Evolutionary conservation across 306 rosid species (phyloP).

Genomic region (Datisca glomerata): DNA sequence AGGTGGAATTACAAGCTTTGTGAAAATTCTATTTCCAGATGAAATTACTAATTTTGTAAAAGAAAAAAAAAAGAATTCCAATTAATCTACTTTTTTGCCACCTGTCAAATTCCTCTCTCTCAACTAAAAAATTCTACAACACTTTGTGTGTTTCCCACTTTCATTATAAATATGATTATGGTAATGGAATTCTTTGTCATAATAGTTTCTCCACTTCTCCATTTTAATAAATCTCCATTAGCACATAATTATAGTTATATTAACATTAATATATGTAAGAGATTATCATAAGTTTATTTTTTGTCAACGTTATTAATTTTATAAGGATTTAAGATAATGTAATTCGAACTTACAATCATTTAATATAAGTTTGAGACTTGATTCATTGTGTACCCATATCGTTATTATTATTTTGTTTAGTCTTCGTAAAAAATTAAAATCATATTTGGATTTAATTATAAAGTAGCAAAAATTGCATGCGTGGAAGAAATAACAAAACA

Average conservation of each 20-base stretch:
- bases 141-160: slow-evolving; percentile 37
- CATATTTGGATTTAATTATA: too few relatives aligned
- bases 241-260: slow-evolving; percentile 2
- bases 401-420: too few relatives aligned
- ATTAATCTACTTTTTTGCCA: slow-evolving; percentile 33
- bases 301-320: neutral
- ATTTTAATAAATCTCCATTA: slow-evolving; percentile 8
- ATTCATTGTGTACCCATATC: neutral
- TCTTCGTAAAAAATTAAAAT: too few relatives aligned
- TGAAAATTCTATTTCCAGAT: slow-evolving; percentile 30
- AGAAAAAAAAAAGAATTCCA: too few relatives aligned
- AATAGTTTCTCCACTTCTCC: slow-evolving; percentile 35
- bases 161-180: slow-evolving; percentile 37
- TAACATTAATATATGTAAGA: neutral
- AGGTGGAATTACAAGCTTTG: slow-evolving; percentile 10
- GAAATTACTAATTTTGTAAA: slow-evolving; percentile 33
- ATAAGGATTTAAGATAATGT: neutral
- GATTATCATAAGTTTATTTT: neutral
- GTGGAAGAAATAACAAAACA: too few relatives aligned
- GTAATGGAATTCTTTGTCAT: slow-evolving; percentile 28
- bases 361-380: neutral
- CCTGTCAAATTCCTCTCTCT: slow-evolving; percentile 13
- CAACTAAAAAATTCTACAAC: slow-evolving; percentile 15
- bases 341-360: neutral
- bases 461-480: too few relatives aligned